Percentiles rank a stretch among this genome's conserved stretches.
phyloP scores from a whole-genome alignment of 192 early-diverging fungal species.

The Coemansia sp. region DNA sequence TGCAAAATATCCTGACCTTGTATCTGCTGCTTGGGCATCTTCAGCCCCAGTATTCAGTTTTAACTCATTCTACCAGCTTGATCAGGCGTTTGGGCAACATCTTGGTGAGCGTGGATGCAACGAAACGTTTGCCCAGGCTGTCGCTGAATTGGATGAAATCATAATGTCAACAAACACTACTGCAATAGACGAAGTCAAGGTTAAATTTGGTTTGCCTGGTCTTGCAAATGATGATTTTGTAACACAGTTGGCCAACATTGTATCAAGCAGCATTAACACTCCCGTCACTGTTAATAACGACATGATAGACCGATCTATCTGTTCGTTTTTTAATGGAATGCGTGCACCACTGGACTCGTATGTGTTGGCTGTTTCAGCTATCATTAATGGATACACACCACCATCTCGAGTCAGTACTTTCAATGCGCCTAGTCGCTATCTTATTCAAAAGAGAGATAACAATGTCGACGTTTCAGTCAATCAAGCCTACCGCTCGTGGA shows the following conservation, averaged over 20 bases:
- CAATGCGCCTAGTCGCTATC: neutral
- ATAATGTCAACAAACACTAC: conserved; percentile 8
- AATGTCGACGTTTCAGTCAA: conserved; percentile 1
- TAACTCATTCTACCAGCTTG: conserved; percentile 56
- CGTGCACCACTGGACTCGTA: neutral
- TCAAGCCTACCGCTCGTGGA: conserved; percentile 4
- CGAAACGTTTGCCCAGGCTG: conserved; percentile 20
- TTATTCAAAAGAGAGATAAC: neutral
- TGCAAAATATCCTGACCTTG: conserved; percentile 54
- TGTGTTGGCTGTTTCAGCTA: neutral
- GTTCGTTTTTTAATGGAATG: neutral
- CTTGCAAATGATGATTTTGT: conserved; percentile 10
- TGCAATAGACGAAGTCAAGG: neutral
- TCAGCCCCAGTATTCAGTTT: conserved; percentile 63
- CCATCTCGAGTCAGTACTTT: neutral
- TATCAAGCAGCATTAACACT: neutral
- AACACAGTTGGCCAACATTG: conserved; percentile 9
- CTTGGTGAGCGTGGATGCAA: conserved; percentile 16
- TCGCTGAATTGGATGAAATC: conserved; percentile 30
- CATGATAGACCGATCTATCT: conserved; percentile 2
- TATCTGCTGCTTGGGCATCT: conserved; percentile 60
- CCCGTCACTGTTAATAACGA: conserved; percentile 2
- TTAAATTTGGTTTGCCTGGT: conserved; percentile 9
- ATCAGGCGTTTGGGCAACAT: conserved; percentile 35
- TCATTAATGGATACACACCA: neutral